Base-by-base conservation (phyloP, 495 filamentous ascomycete species). In the Cercophora sp. region DNA sequence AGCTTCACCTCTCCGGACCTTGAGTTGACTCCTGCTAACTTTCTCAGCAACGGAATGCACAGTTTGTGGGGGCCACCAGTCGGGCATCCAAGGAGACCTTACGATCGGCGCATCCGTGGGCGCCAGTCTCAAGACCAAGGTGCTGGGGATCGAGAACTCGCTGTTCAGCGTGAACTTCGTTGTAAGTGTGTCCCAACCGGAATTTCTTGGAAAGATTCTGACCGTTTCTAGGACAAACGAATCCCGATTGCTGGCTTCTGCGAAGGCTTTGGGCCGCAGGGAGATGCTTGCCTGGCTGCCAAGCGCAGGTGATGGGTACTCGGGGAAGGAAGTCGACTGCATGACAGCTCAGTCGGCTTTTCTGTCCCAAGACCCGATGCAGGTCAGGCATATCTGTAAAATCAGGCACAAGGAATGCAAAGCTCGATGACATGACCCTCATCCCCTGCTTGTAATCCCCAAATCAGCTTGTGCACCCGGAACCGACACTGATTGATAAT, bases 71-170 rank as follows among this genome's bases (percentile, higher is more conserved):
- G 35, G 47, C 36, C 42, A 24, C 24, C 27, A 48, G 24, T 40
- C 32, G 6, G 57, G 53, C 1, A 8, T 60, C 10, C 36, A 56
- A 48, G 48, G 57, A 6, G 39, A 44, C 29, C 35, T 60, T 15
- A 53, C 34, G 2, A 29, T 60, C 4, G 53, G 53, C 1, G 43
- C 53, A 3, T 39, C 36, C 11, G 45, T 60, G 8, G 52, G 43
- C 3, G 57, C 51, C 3, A 42, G 48, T 16, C 35, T 60, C 25
- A 60, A 56, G 35, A 44, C 44, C 16, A 60, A 60, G 44, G 16
- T 32, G 9, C 15, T 42, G 13, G 54, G 57, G 3, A 26, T 19
- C 4, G 32, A 53, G 15, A 42, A 42, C n/a, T 18, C 36, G 22
- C 42, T 56, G 5, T 53, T 45, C 19, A 25, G 34, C 11, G 11